Conservation (phyloP, 2,329 filamentous ascomycete species). For the Penicillium sp. region DNA sequence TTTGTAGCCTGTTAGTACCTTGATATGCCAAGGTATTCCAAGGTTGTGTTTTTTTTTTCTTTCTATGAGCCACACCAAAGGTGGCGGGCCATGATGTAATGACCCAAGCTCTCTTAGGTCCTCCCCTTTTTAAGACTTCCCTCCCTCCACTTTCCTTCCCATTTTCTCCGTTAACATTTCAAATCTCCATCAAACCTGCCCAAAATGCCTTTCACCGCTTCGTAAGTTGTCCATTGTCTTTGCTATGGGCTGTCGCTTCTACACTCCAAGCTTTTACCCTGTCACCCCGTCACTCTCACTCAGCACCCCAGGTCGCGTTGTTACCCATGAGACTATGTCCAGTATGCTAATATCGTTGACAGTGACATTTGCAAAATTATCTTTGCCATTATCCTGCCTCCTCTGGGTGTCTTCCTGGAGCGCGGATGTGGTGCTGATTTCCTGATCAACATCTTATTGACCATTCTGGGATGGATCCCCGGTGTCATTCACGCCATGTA, state of each 20-base stretch:
- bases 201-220: constrained; percentile 54
- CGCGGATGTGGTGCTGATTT: constrained; percentile 82
- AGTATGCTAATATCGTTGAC: constrained; percentile 11
- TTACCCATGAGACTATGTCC: not conserved
- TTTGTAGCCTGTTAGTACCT: not conserved
- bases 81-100: constrained; percentile 37
- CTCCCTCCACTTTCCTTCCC: constrained; percentile 9
- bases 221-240: constrained; percentile 39
- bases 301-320: not conserved
- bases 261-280: not conserved
- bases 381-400: constrained; percentile 85
- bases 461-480: constrained; percentile 72
- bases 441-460: constrained; percentile 89
- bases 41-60: not conserved
- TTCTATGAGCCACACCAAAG: constrained; percentile 17
- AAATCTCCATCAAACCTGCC: constrained; percentile 13
- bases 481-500: constrained; percentile 91
- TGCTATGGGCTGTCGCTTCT: not conserved
- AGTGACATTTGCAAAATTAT: constrained; percentile 80
- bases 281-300: not conserved
- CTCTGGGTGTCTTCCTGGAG: constrained; percentile 92
- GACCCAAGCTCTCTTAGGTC: constrained; percentile 49
- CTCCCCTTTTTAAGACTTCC: constrained; percentile 49
- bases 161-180: constrained; percentile 2
- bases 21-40: too few relatives aligned